These are phyloP conservation scores for Drechslerella dactyloides DNA, from an alignment of 2,329 filamentous ascomycete genomes.

Conservation along the genomic window DNA sequence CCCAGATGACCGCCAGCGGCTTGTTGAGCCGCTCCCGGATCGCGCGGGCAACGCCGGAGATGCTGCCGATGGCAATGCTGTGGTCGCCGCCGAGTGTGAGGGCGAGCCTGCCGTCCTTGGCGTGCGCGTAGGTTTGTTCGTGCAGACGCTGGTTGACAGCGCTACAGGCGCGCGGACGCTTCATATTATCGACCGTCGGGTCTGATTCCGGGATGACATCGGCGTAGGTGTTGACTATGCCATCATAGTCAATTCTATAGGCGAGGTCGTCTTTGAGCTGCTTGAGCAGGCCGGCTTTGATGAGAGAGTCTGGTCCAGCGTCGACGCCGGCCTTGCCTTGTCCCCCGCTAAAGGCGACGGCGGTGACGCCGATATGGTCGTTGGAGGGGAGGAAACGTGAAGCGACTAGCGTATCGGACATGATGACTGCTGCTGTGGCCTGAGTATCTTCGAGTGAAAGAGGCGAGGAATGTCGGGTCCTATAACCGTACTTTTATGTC, in stretches of 20 bases:
- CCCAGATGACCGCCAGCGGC: constrained; percentile 96
- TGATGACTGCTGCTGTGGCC: constrained; percentile 55
- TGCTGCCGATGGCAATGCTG: constrained; percentile 91
- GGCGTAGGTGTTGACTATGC: constrained; percentile 79
- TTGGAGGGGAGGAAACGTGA: constrained; percentile 80
- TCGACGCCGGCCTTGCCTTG: constrained; percentile 95
- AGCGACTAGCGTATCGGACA: constrained; percentile 65
- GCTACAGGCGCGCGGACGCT: constrained; percentile 85
- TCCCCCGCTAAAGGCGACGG: constrained; percentile 94
- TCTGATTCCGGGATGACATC: constrained; percentile 74
- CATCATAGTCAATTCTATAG: constrained; percentile 85
- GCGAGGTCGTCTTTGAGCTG: constrained; percentile 84
- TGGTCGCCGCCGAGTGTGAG: constrained; percentile 96
- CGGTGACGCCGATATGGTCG: constrained; percentile 85
- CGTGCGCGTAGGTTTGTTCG: constrained; percentile 85
- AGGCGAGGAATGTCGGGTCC: background rate
- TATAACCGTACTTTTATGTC: no score
- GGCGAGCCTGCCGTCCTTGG: constrained; percentile 80
- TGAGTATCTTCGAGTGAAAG: background rate
- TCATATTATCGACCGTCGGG: constrained; percentile 80
- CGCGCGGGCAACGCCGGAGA: constrained; percentile 85
- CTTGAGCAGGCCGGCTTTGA: constrained; percentile 82
- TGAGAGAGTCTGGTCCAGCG: constrained; percentile 84
- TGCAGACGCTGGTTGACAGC: constrained; percentile 81
- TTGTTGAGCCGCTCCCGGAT: constrained; percentile 79